Percentiles rank a stretch among this genome's conserved stretches.
These are phyloP conservation scores for Kurtzmaniella cleridarum DNA, from an alignment of 805 yeast species.

Conservation along the genomic window DNA sequence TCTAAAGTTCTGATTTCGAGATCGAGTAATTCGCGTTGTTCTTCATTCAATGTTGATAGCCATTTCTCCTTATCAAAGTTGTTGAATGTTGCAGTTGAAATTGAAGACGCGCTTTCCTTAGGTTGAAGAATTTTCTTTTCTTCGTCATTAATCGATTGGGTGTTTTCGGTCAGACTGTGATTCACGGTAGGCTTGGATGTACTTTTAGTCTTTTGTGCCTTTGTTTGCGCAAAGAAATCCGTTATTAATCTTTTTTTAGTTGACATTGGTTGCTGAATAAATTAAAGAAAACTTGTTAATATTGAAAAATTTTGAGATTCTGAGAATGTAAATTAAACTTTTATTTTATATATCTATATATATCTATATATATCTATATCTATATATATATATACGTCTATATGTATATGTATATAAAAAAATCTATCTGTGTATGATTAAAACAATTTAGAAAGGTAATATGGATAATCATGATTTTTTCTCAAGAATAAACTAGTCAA, in stretches of 20 bases:
- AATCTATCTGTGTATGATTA: no score
- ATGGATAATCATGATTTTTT: slow-evolving; percentile 49
- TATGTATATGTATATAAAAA: no score
- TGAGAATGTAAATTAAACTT: not conserved
- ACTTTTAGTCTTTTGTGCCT: no score
- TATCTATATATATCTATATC: no score
- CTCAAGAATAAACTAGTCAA: slow-evolving; percentile 39
- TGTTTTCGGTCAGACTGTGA: no score
- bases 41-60: slow-evolving; percentile 43
- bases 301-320: not conserved
- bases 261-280: not conserved
- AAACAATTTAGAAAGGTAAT: slow-evolving; percentile 25
- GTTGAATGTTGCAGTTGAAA: slow-evolving; percentile 5
- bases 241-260: slow-evolving; percentile 11
- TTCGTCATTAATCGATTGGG: no score
- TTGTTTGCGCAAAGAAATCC: slow-evolving; percentile 11
- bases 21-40: slow-evolving; percentile 46
- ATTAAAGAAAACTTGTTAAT: not conserved
- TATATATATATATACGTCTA: no score
- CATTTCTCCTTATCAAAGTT: slow-evolving; percentile 49
- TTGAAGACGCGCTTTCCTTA: slow-evolving; percentile 1
- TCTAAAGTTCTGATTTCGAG: slow-evolving; percentile 71
- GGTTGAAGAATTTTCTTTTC: not conserved
- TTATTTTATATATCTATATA: slow-evolving; percentile 1
- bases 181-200: no score